Percentiles rank a stretch among this genome's conserved stretches.
Conservation (phyloP, 2,329 filamentous ascomycete genomes). For the Penicillium sp. region DNA sequence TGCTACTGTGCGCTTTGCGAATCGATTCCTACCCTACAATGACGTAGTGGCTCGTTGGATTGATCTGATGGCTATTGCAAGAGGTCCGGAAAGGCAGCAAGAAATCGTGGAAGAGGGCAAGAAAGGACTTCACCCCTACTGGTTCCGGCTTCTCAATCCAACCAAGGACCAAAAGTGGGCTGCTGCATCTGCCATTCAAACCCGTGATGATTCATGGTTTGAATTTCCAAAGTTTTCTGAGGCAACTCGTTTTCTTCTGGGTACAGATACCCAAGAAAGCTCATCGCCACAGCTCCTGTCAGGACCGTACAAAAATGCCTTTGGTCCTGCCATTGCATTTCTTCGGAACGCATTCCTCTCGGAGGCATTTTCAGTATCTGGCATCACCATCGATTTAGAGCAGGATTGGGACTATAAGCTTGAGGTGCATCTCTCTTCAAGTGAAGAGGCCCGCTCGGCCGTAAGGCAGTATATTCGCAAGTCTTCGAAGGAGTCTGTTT, state of each 20-base stretch:
- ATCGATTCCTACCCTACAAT: constrained; percentile 73
- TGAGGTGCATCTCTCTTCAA: constrained; percentile 64
- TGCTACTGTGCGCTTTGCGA: constrained; percentile 80
- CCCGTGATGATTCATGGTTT: constrained; percentile 44
- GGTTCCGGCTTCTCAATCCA: constrained; percentile 59
- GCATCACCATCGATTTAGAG: constrained; percentile 53
- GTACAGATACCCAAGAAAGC: constrained; percentile 16
- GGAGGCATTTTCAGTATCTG: constrained; percentile 47
- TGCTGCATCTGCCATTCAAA: constrained; percentile 48
- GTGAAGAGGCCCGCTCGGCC: constrained; percentile 57
- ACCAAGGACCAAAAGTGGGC: constrained; percentile 41
- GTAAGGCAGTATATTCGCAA: constrained; percentile 38
- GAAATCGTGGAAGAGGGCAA: constrained; percentile 86
- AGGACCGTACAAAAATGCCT: constrained; percentile 45
- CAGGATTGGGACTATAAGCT: constrained; percentile 80
- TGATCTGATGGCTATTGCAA: constrained; percentile 71
- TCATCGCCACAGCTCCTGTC: constrained; percentile 22
- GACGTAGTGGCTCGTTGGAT: constrained; percentile 82
- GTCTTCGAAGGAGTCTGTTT: constrained; percentile 34
- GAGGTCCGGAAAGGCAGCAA: constrained; percentile 58
- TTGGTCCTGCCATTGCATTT: constrained; percentile 65
- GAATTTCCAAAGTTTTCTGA: constrained; percentile 37
- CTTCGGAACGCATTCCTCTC: constrained; percentile 57
- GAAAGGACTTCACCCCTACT: constrained; percentile 77
- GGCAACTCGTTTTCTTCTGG: constrained; percentile 31